Evolutionary conservation across 116 monocot species (phyloP).

Genomic region (Zostera marina): DNA sequence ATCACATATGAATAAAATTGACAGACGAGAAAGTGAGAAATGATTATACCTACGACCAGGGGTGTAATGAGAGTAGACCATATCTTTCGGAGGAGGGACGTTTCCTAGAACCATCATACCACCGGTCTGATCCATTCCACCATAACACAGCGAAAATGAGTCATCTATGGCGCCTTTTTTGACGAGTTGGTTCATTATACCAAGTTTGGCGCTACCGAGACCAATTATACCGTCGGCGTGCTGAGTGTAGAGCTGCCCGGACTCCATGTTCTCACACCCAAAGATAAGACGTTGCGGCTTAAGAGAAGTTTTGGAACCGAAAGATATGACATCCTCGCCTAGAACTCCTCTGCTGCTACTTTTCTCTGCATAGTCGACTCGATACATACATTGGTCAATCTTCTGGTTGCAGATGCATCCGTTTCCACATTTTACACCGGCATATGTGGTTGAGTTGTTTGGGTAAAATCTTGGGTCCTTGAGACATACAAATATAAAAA

Average conservation of each 20-base stretch:
- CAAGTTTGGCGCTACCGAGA: conserved; percentile 71
- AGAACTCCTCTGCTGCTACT: conserved; percentile 89
- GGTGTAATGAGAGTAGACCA: conserved; percentile 66
- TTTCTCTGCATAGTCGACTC: conserved; percentile 88
- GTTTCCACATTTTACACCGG: conserved; percentile 43
- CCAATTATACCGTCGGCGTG: conserved; percentile 99
- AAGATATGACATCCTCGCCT: conserved; percentile 64
- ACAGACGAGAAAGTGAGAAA: too few species aligned
- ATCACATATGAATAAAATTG: too few species aligned
- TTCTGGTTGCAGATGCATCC: conserved; percentile 64
- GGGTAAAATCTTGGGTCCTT: conserved; percentile 95
- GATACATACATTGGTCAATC: conserved; percentile 60
- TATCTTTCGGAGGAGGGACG: conserved; percentile 42
- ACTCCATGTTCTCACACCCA: conserved; percentile 92
- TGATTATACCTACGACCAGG: conserved; percentile 89
- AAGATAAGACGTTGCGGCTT: conserved; percentile 65
- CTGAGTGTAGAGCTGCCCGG: conserved; percentile 87
- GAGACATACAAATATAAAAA: background rate
- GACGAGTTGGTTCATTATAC: conserved; percentile 90
- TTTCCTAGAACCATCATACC: conserved; percentile 94
- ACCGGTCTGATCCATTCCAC: conserved; percentile 89
- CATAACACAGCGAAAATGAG: conserved; percentile 90
- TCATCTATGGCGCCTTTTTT: conserved; percentile 67
- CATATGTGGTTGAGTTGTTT: conserved; percentile 63
- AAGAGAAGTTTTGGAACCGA: conserved; percentile 63